Evolutionary conservation across 192 early-diverging fungal genomes (phyloP).

Genomic region (Backusella tuberculispora): DNA sequence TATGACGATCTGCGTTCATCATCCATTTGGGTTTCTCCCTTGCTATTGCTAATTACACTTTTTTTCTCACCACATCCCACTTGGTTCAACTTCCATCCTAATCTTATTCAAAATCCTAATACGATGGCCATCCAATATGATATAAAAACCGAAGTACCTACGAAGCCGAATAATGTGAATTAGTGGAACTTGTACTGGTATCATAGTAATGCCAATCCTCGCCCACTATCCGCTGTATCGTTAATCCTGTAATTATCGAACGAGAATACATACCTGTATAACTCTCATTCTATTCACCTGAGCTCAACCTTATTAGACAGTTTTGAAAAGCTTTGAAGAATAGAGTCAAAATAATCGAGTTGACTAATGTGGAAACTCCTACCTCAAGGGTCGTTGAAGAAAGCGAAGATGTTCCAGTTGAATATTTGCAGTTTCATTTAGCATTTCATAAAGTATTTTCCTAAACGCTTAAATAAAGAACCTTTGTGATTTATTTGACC

Average conservation of each 20-base stretch:
- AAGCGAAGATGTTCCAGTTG: slow-evolving; percentile 9
- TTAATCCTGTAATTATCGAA: slow-evolving; percentile 15
- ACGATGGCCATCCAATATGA: slow-evolving; percentile 14
- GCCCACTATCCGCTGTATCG: slow-evolving; percentile 10
- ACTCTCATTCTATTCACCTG: slow-evolving; percentile 15
- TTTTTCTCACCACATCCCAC: slow-evolving; percentile 17
- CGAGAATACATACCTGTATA: slow-evolving; percentile 17
- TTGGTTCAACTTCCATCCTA: slow-evolving; percentile 10
- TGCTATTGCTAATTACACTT: slow-evolving; percentile 16
- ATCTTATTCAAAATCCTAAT: too few relatives aligned
- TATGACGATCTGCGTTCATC: slow-evolving; percentile 17
- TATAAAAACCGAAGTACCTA: slow-evolving; percentile 12
- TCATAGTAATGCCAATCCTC: slow-evolving; percentile 10
- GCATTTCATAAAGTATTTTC: slow-evolving; percentile 9
- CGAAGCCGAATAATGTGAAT: slow-evolving; percentile 12
- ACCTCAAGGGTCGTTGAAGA: slow-evolving; percentile 6
- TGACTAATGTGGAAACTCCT: slow-evolving; percentile 6
- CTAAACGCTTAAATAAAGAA: slow-evolving; percentile 2
- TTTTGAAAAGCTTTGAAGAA: slow-evolving; percentile 13
- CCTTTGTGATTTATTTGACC: slow-evolving; percentile 1
- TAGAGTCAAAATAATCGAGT: slow-evolving; percentile 10
- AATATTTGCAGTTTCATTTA: slow-evolving; percentile 10
- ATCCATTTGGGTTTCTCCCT: slow-evolving; percentile 22
- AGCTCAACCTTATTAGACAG: slow-evolving; percentile 15
- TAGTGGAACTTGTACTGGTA: neutral